Base-by-base conservation (phyloP, 495 filamentous ascomycete genomes). In the Lophiotrema nucula region DNA sequence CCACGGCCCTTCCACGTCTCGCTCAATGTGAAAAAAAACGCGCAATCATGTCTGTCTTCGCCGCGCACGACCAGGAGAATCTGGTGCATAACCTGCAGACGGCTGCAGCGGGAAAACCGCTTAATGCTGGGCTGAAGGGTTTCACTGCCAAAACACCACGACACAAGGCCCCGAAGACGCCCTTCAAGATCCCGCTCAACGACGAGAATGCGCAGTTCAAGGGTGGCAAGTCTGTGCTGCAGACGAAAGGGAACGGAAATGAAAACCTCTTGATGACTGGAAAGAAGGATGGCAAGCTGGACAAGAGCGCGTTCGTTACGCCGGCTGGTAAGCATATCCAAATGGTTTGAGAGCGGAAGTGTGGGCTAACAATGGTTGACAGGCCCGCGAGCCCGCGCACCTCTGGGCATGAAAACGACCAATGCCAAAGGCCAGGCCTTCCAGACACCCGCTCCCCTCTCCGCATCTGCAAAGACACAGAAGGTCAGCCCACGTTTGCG, bases 371-470 rank as follows among this genome's bases (percentile, higher is more conserved):
- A n/a, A 42, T 10, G 10, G 5, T 26, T 1, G 21, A 22, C 55
- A 89, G 88, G 79, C 41, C 80, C 85, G 43, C 82, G 83, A 37
- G 87, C 79, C 43, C 85, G 90, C 58, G 91, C 93, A 35, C 86
- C 89, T 3, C 73, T 97, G 47, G 95, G 95, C 33, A 80, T 85
- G 76, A 99, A 99, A 73, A 97, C 92, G 0, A 97, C 93, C 39
- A 99, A 99, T 73, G 88, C 88, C 37, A 97, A 93, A 75, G 80
- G 88, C 47, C 88, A 79, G 66, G 79, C 79, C 3, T 79, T 85
- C 33, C 83, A 86, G 62, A 89, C 83, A 4, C 83, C 84, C 0
- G 81, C 74, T 24, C 77, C 77, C 10, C 73, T 74, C 33, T 60
- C 66, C 27, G 74, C 73, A 70, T n/a, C 65, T 72, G 51, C 51